phyloP scores from a whole-genome alignment of 352 stramenopile genomes.

The Phytophthora boehmeriae region DNA sequence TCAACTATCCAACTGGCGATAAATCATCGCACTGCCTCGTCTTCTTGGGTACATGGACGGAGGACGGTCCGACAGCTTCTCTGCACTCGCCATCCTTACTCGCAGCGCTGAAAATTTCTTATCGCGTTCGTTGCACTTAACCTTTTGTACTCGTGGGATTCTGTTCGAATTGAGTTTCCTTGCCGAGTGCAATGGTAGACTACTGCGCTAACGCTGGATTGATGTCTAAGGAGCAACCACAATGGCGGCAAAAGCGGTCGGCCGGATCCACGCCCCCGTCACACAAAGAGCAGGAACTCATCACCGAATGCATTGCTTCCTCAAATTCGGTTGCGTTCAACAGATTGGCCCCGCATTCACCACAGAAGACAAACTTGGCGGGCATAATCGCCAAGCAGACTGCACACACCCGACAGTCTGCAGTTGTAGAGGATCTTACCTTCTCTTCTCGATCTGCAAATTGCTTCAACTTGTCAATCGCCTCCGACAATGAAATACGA shows the following conservation, averaged over 20 bases:
- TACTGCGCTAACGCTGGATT: slow-evolving; percentile 1
- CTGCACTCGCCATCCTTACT: too few relatives aligned
- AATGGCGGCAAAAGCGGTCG: slow-evolving; percentile 11
- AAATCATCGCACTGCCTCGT: too few relatives aligned
- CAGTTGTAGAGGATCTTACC: not conserved
- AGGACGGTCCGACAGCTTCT: too few relatives aligned
- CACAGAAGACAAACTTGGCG: slow-evolving; percentile 8
- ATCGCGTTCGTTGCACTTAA: too few relatives aligned
- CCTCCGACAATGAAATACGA: slow-evolving; percentile 13
- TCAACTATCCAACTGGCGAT: too few relatives aligned
- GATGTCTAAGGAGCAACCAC: not conserved
- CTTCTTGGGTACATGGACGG: too few relatives aligned
- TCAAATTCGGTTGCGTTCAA: not conserved
- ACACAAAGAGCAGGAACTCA: slow-evolving; percentile 2
- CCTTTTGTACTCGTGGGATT: too few relatives aligned
- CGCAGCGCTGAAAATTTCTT: too few relatives aligned
- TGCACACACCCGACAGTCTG: not conserved
- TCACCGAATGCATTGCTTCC: not conserved
- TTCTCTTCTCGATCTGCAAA: slow-evolving; percentile 20
- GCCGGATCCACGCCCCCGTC: not conserved
- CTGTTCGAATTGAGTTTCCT: too few relatives aligned
- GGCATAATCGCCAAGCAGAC: slow-evolving; percentile 1
- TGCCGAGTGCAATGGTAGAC: too few relatives aligned
- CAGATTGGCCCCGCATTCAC: slow-evolving; percentile 5
- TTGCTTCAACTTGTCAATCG: slow-evolving; percentile 13